Percentiles rank a stretch among this genome's conserved stretches.
Evolutionary conservation across 2,329 filamentous ascomycete species (phyloP).

Genomic region (Trichoderma sp.): DNA sequence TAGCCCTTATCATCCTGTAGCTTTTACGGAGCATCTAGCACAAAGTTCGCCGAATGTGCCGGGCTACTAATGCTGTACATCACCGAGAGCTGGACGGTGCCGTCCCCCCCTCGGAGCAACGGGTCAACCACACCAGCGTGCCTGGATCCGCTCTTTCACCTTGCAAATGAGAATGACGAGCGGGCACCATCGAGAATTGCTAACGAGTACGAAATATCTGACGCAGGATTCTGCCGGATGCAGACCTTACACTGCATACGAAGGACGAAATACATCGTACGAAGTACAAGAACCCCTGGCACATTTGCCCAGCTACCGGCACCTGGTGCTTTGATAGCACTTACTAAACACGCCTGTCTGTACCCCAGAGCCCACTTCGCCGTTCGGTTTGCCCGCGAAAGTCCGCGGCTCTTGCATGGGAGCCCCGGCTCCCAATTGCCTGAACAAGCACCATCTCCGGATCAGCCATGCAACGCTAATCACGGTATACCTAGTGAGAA

Average conservation of each 20-base stretch:
- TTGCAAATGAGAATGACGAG: not conserved
- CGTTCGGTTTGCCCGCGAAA: conserved; percentile 21
- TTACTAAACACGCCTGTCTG: conserved; percentile 5
- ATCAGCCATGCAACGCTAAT: conserved; percentile 21
- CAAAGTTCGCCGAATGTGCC: conserved; percentile 15
- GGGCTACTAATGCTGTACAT: not conserved
- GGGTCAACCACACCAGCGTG: not conserved
- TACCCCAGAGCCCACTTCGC: conserved; percentile 16
- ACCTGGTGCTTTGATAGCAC: not conserved
- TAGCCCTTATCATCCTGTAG: not conserved
- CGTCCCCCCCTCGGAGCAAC: not conserved
- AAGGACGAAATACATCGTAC: not conserved
- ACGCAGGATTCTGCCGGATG: not conserved
- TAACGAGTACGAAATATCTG: not conserved
- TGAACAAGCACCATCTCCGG: conserved; percentile 26
- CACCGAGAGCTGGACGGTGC: conserved; percentile 2
- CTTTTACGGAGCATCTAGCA: not conserved
- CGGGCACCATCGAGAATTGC: not conserved
- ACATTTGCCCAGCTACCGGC: not conserved
- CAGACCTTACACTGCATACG: not conserved
- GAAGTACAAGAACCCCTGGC: not conserved
- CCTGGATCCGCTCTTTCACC: not conserved
- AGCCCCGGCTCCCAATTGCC: conserved; percentile 23
- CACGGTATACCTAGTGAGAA: conserved; percentile 12
- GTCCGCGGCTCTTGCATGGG: conserved; percentile 20